Evolutionary conservation across 768 basidiomycete genomes (phyloP).

Genomic region (Neoboletus magnificus): DNA sequence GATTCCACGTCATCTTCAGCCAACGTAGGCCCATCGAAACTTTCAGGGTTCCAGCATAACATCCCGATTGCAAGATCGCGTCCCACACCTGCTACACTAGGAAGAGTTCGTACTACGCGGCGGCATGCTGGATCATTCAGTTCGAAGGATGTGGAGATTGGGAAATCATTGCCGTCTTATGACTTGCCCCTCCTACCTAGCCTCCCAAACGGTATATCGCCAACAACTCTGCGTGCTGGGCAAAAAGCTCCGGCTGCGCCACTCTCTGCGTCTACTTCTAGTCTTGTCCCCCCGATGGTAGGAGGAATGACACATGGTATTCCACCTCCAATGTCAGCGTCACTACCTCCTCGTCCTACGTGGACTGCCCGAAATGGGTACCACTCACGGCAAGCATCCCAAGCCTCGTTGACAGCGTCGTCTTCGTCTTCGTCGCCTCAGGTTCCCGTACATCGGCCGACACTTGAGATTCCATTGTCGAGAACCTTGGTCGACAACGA

Average conservation of each 20-base stretch:
- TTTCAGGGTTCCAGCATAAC: slow-evolving; percentile 19
- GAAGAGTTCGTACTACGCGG: slow-evolving; percentile 55
- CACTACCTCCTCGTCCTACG: slow-evolving; percentile 12
- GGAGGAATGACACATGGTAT: slow-evolving; percentile 3
- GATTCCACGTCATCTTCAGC: slow-evolving; percentile 29
- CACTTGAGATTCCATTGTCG: slow-evolving; percentile 51
- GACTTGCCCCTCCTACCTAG: slow-evolving; percentile 35
- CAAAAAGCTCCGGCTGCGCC: slow-evolving; percentile 47
- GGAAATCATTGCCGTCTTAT: slow-evolving; percentile 72
- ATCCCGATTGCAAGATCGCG: slow-evolving; percentile 31
- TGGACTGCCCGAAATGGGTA: slow-evolving; percentile 12
- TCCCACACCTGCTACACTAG: slow-evolving; percentile 28
- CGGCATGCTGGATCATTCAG: slow-evolving; percentile 96
- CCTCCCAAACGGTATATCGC: slow-evolving; percentile 24
- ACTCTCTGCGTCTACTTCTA: slow-evolving; percentile 25
- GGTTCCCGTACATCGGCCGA: slow-evolving; percentile 28
- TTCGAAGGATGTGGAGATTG: slow-evolving; percentile 85
- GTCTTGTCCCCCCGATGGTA: slow-evolving; percentile 10
- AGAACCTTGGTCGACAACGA: slow-evolving; percentile 73
- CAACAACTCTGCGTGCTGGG: slow-evolving; percentile 44
- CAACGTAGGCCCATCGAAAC: slow-evolving; percentile 26
- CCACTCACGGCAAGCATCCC: slow-evolving; percentile 45
- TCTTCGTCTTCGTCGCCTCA: slow-evolving; percentile 36
- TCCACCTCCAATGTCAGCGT: slow-evolving; percentile 7
- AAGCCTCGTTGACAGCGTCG: slow-evolving; percentile 39